Conservation (phyloP, 495 filamentous ascomycete species). For the Penicillium manginii region DNA sequence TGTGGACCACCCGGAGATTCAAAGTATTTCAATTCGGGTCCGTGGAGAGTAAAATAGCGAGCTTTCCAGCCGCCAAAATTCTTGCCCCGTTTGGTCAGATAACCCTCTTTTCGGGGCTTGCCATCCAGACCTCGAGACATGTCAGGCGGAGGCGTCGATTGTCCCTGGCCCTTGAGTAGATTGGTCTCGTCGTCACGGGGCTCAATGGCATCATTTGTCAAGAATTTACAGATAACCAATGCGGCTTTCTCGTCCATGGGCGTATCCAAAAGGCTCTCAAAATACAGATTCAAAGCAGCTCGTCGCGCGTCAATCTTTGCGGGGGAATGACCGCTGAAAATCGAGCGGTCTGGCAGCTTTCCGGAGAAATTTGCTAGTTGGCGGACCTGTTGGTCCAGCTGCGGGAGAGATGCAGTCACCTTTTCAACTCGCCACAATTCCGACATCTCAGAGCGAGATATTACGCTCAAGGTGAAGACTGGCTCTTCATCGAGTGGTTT, state of each 20-base stretch:
- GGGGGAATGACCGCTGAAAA: slow-evolving; percentile 93
- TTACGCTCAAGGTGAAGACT: slow-evolving; percentile 88
- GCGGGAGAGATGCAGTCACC: slow-evolving; percentile 76
- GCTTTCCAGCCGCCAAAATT: slow-evolving; percentile 99
- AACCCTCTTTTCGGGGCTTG: slow-evolving; percentile 80
- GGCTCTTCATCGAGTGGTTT: slow-evolving; percentile 78
- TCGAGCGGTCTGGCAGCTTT: slow-evolving; percentile 77
- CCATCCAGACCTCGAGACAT: slow-evolving; percentile 59
- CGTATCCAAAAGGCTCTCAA: slow-evolving; percentile 81
- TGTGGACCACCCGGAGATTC: slow-evolving; percentile 86
- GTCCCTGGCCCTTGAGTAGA: slow-evolving; percentile 49
- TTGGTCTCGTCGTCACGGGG: slow-evolving; percentile 67
- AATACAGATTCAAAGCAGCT: slow-evolving; percentile 78
- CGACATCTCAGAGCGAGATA: slow-evolving; percentile 72
- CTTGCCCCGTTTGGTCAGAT: slow-evolving; percentile 94
- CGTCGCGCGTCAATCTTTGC: slow-evolving; percentile 91
- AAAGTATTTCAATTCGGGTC: slow-evolving; percentile 87
- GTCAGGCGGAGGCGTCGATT: slow-evolving; percentile 37
- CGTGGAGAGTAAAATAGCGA: slow-evolving; percentile 89
- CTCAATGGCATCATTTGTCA: slow-evolving; percentile 84
- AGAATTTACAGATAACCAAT: slow-evolving; percentile 82
- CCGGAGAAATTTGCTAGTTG: slow-evolving; percentile 66
- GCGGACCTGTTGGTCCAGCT: slow-evolving; percentile 79
- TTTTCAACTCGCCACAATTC: slow-evolving; percentile 96
- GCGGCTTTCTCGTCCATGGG: slow-evolving; percentile 78